phyloP scores from a whole-genome alignment of 2,329 filamentous ascomycete species.

The Penicillium sp. region DNA sequence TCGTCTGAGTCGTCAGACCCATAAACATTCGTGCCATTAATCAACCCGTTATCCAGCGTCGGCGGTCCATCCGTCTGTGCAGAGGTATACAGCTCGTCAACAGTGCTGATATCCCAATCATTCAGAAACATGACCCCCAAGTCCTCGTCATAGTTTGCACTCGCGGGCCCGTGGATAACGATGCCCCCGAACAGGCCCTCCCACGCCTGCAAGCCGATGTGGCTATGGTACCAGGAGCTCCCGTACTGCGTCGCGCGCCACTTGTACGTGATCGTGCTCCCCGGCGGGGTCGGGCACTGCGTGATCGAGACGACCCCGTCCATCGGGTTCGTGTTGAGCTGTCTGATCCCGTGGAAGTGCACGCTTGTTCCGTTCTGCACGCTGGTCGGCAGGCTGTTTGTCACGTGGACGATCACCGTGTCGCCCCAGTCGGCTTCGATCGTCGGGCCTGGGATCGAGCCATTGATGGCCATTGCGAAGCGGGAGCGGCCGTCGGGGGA shows the following conservation, averaged over 20 bases:
- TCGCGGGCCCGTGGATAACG: slow-evolving; percentile 51
- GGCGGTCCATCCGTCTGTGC: slow-evolving; percentile 29
- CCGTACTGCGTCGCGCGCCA: slow-evolving; percentile 46
- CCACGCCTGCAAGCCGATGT: slow-evolving; percentile 44
- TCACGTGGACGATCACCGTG: slow-evolving; percentile 58
- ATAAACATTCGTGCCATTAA: slow-evolving; percentile 50
- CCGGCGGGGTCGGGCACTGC: slow-evolving; percentile 46
- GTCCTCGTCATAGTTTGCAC: slow-evolving; percentile 45
- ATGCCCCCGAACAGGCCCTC: slow-evolving; percentile 66
- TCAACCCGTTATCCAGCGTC: slow-evolving; percentile 52
- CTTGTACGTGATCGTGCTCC: slow-evolving; percentile 41
- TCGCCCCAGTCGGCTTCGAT: slow-evolving; percentile 70
- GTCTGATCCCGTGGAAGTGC: slow-evolving; percentile 43
- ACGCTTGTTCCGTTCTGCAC: slow-evolving; percentile 32
- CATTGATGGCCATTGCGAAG: slow-evolving; percentile 62
- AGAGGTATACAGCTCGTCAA: slow-evolving; percentile 28
- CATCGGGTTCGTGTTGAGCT: slow-evolving; percentile 35
- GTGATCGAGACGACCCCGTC: slow-evolving; percentile 42
- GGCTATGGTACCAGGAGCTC: slow-evolving; percentile 40
- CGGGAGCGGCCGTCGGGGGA: slow-evolving; percentile 37
- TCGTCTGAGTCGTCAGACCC: slow-evolving; percentile 20
- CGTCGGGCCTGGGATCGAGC: slow-evolving; percentile 68
- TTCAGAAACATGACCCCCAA: slow-evolving; percentile 40
- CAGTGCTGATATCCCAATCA: slow-evolving; percentile 38
- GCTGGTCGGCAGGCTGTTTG: slow-evolving; percentile 50